These are phyloP conservation scores for Candida dubliniensis DNA, from an alignment of 1,139 yeast species.

Conservation along the genomic window DNA sequence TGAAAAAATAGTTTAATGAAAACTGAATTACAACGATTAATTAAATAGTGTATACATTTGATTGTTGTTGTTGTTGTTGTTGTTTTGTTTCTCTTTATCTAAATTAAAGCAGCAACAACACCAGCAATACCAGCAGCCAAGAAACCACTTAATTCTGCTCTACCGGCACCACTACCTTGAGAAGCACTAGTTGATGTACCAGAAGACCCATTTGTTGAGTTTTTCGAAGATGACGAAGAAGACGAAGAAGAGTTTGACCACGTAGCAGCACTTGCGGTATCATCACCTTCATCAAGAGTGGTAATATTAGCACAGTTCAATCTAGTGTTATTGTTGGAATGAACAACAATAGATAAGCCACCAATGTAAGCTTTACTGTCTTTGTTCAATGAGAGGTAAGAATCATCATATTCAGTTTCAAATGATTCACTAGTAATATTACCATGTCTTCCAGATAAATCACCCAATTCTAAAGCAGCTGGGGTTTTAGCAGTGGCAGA, in stretches of 20 bases:
- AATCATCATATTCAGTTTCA: conserved; percentile 31
- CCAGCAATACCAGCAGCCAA: conserved; percentile 16
- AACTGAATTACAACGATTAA: too few relatives aligned
- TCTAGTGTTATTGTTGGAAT: conserved; percentile 33
- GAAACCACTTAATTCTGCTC: conserved; percentile 15
- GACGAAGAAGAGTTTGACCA: conserved; percentile 1
- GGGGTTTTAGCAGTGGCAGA: conserved; percentile 24
- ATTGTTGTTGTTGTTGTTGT: too few relatives aligned
- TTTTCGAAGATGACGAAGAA: neutral
- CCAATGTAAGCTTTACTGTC: conserved; percentile 37
- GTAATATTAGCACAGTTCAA: conserved; percentile 45
- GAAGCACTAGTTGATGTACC: conserved; percentile 14
- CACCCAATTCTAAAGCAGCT: conserved; percentile 37
- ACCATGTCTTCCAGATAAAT: conserved; percentile 46
- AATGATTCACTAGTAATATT: conserved; percentile 26
- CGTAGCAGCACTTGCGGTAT: conserved; percentile 1
- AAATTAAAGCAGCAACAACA: conserved; percentile 14
- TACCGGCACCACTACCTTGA: conserved; percentile 16
- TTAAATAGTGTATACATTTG: too few relatives aligned
- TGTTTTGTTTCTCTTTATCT: too few relatives aligned
- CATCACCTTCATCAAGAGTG: neutral
- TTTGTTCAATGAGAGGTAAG: conserved; percentile 40
- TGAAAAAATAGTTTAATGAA: neutral
- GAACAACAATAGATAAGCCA: conserved; percentile 39
- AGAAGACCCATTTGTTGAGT: conserved; percentile 3